Conservation (phyloP, 352 stramenopile genomes). For the Pythium inflatum region DNA sequence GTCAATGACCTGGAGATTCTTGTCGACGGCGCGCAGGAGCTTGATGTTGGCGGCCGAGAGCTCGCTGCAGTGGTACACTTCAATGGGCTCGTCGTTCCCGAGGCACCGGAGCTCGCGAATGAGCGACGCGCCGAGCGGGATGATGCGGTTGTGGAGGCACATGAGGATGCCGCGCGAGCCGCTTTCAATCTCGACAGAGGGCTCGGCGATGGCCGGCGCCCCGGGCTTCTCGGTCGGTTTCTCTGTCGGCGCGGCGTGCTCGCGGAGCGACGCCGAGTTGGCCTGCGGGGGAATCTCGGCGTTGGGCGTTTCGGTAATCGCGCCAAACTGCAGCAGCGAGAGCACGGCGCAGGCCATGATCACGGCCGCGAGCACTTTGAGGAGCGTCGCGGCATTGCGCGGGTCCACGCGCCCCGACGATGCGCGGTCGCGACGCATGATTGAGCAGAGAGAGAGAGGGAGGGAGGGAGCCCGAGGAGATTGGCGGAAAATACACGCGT, state of each 20-base stretch:
- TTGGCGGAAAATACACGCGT: background rate
- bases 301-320: conserved; percentile 22
- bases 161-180: conserved; percentile 40
- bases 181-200: conserved; percentile 10
- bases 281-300: background rate
- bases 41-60: conserved; percentile 24
- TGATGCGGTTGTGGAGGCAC: conserved; percentile 36
- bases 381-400: conserved; percentile 15
- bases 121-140: conserved; percentile 40
- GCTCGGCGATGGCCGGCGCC: conserved; percentile 12
- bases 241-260: background rate
- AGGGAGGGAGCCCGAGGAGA: background rate
- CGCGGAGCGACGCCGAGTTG: conserved; percentile 20
- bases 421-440: conserved; percentile 27
- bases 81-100: conserved; percentile 35
- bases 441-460: background rate
- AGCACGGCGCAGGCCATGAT: conserved; percentile 25
- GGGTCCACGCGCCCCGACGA: conserved; percentile 19
- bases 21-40: conserved; percentile 27
- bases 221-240: conserved; percentile 13
- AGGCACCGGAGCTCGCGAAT: conserved; percentile 37
- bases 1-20: conserved; percentile 40
- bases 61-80: conserved; percentile 39
- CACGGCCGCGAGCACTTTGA: conserved; percentile 28
- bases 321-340: conserved; percentile 25